phyloP scores from a whole-genome alignment of 768 basidiomycete genomes.

The Serendipita indica region DNA sequence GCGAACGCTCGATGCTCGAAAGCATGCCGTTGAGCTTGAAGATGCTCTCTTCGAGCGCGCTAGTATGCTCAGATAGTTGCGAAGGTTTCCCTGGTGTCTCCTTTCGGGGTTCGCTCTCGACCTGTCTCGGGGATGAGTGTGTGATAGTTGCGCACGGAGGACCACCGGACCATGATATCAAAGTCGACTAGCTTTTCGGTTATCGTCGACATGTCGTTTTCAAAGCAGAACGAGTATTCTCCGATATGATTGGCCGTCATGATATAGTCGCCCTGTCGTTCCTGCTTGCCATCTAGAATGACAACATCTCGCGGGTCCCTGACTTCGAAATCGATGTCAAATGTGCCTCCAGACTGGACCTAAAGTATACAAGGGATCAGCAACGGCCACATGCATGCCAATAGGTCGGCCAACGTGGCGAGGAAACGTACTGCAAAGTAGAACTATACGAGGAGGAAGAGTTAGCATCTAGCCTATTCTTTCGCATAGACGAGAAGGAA shows the following conservation, averaged over 20 bases:
- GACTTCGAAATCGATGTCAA: slow-evolving; percentile 89
- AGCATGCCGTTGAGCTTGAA: slow-evolving; percentile 80
- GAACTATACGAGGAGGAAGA: slow-evolving; percentile 40
- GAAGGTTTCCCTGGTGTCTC: slow-evolving; percentile 78
- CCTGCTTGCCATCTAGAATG: slow-evolving; percentile 72
- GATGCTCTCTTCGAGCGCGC: slow-evolving; percentile 85
- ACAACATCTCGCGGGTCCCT: slow-evolving; percentile 83
- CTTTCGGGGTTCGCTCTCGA: slow-evolving; percentile 88
- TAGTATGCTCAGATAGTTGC: slow-evolving; percentile 85
- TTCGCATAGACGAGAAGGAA: slow-evolving; percentile 14
- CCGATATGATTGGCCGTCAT: slow-evolving; percentile 85
- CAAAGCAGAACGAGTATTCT: slow-evolving; percentile 93
- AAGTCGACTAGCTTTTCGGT: slow-evolving; percentile 91
- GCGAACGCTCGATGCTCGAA: slow-evolving; percentile 78
- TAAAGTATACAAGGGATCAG: slow-evolving; percentile 19
- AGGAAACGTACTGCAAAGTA: slow-evolving; percentile 73
- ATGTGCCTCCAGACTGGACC: slow-evolving; percentile 95
- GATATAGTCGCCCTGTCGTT: slow-evolving; percentile 94
- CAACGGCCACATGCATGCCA: background rate
- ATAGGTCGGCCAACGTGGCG: background rate
- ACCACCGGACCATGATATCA: slow-evolving; percentile 69
- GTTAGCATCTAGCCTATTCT: background rate
- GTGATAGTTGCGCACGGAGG: slow-evolving; percentile 11
- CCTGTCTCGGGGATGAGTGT: background rate
- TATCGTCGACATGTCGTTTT: slow-evolving; percentile 91